Conservation (phyloP, 177 flowering plant species). For the Vitis hybrid region DNA sequence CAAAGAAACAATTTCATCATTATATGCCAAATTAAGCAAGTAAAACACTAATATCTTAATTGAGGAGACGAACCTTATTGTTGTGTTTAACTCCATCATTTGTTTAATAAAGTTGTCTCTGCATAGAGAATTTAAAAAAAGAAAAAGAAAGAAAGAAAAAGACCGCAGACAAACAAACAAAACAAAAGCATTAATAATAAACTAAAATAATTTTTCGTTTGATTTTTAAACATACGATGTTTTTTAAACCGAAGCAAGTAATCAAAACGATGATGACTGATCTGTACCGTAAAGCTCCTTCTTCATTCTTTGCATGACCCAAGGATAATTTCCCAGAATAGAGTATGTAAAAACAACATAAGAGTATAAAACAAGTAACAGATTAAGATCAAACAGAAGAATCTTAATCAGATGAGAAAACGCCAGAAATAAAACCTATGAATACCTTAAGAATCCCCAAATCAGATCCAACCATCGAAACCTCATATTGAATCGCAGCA, state of each 20-base stretch:
- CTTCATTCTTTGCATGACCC: constrained; percentile 42
- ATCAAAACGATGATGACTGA: background rate
- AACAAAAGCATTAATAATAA: background rate
- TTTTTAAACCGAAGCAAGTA: background rate
- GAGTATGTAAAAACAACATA: background rate
- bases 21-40: background rate
- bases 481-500: constrained; percentile 51
- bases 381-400: background rate
- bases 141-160: background rate
- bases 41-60: background rate
- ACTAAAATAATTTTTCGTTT: background rate
- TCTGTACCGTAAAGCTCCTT: constrained; percentile 39
- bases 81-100: constrained; percentile 53
- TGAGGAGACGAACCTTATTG: constrained; percentile 51
- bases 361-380: background rate
- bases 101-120: constrained; percentile 62
- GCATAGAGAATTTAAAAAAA: constrained; percentile 18
- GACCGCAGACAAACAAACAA: background rate
- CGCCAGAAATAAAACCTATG: background rate
- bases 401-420: background rate
- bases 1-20: too few species aligned
- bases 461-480: constrained; percentile 44
- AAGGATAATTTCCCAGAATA: constrained; percentile 3
- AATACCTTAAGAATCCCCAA: constrained; percentile 62
- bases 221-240: too few species aligned